phyloP scores from a whole-genome alignment of 352 stramenopile species.

The Phytophthora colocasiae region DNA sequence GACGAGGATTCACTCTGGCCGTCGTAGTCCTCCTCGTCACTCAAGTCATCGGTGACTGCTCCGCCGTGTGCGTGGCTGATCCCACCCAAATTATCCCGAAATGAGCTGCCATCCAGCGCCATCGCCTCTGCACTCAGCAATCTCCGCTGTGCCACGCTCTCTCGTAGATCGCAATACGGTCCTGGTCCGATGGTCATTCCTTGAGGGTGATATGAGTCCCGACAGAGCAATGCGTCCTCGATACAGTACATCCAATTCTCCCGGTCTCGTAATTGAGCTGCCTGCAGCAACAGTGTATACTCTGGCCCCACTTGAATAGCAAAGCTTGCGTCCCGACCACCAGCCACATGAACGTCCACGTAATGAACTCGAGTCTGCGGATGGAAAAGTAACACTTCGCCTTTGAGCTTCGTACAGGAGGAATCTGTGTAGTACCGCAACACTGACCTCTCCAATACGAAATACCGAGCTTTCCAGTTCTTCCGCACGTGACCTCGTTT shows the following conservation, averaged over 20 bases:
- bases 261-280: constrained; percentile 58
- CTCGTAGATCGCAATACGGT: constrained; percentile 54
- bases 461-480: constrained; percentile 84
- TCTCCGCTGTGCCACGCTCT: constrained; percentile 61
- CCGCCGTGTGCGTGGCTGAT: constrained; percentile 43
- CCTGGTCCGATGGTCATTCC: constrained; percentile 21
- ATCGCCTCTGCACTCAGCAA: constrained; percentile 68
- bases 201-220: constrained; percentile 70
- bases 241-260: constrained; percentile 88
- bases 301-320: constrained; percentile 65
- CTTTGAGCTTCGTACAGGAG: constrained; percentile 60
- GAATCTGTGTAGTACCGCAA: constrained; percentile 75
- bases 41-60: constrained; percentile 29
- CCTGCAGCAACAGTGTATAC: constrained; percentile 72
- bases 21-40: constrained; percentile 45
- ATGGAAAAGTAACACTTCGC: constrained; percentile 83
- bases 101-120: constrained; percentile 39
- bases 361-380: constrained; percentile 72
- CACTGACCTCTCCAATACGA: constrained; percentile 74
- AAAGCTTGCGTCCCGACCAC: constrained; percentile 64
- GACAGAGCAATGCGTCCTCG: constrained; percentile 75
- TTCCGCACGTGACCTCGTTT: constrained; percentile 78
- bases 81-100: constrained; percentile 27
- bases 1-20: constrained; percentile 41
- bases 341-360: constrained; percentile 66